Percentiles rank a stretch among this genome's conserved stretches.
Evolutionary conservation across 2,329 filamentous ascomycete species (phyloP).

Genomic region (Paecilomyces variotii): DNA sequence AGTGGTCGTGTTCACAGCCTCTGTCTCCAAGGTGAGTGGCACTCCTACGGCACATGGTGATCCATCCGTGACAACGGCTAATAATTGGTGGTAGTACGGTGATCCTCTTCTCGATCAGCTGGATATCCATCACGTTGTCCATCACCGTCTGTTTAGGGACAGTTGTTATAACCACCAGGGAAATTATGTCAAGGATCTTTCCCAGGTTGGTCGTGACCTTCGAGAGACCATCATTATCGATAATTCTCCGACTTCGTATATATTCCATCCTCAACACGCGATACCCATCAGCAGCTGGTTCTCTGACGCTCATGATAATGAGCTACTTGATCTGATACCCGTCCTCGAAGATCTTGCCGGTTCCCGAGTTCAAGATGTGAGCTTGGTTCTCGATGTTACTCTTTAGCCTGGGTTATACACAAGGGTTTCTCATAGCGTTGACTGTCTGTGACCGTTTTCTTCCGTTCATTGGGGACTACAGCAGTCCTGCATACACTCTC

Average conservation of each 20-base stretch:
- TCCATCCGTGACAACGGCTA: conserved; percentile 8
- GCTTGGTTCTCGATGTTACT: conserved; percentile 87
- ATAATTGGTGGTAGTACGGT: conserved; percentile 59
- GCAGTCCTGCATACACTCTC: background rate
- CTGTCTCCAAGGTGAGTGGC: conserved; percentile 80
- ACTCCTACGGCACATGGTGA: conserved; percentile 2
- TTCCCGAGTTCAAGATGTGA: conserved; percentile 85
- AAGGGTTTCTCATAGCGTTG: conserved; percentile 19
- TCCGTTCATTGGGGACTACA: background rate
- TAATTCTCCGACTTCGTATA: conserved; percentile 98
- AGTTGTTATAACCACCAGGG: conserved; percentile 99
- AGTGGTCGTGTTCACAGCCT: conserved; percentile 97
- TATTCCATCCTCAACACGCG: conserved; percentile 97
- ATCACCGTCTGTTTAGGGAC: conserved; percentile 92
- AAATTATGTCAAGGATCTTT: conserved; percentile 98
- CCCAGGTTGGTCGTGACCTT: conserved; percentile 89
- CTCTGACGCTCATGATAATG: conserved; percentile 97
- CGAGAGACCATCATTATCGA: conserved; percentile 99
- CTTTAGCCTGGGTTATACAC: conserved; percentile 40
- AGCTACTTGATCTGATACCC: conserved; percentile 92
- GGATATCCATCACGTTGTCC: conserved; percentile 93
- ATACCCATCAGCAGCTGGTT: conserved; percentile 99
- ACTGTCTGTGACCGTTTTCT: conserved; percentile 14
- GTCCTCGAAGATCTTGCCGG: conserved; percentile 95
- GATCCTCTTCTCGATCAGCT: conserved; percentile 93